Evolutionary conservation across 106 monocot genomes (phyloP), one percentile per base, ranked within the genome.

Genomic region (Dactylorhiza incarnata): DNA sequence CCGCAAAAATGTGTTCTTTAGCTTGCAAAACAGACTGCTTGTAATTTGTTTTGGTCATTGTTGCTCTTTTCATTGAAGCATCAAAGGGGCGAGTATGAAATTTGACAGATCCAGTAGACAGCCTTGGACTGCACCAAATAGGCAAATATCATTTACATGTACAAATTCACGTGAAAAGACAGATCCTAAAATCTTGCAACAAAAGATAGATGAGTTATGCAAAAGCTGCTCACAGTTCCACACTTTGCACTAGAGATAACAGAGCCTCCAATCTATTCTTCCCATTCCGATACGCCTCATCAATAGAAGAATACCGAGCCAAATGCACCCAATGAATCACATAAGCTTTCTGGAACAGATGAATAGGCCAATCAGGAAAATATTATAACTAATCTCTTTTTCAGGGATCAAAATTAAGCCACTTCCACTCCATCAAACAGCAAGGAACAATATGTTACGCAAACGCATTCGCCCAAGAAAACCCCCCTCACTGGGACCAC

Each of bases 1-100:
- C 96, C 19, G 96, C 90, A 16, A 87, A 49, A 22, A 96, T 96
- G 80, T 93, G 96, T 72, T 96, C 89, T 77, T 96, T 96, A 46
- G 91, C 93, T 63, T 91, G 78, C 75, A 93, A 23, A 49, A 96
- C 96, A 77, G 89, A 82, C 52, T 82, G 74, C 79, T 91, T 93
- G 65, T 96, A 96, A 71, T 80, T 87, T 78, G 89, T 89, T 68
- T 79, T 84, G 65, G 88, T 86, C 89, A 93, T 93, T 55, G 89
- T 83, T 55, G 93, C 93, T 51, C 79, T 85, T 51, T 78, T 81
- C 68, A 89, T 61, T 66, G 89, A 68, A 49, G 58, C 74, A 9
- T 90, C 91, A 85, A 91, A 89, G 12, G 87, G 85, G 17, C 50
- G 73, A 74, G 88, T 85, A 47, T 86, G 86, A 48, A 87, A 73